Evolutionary conservation across 352 stramenopile species (phyloP).

Genomic region (Nothophytophthora sp.): DNA sequence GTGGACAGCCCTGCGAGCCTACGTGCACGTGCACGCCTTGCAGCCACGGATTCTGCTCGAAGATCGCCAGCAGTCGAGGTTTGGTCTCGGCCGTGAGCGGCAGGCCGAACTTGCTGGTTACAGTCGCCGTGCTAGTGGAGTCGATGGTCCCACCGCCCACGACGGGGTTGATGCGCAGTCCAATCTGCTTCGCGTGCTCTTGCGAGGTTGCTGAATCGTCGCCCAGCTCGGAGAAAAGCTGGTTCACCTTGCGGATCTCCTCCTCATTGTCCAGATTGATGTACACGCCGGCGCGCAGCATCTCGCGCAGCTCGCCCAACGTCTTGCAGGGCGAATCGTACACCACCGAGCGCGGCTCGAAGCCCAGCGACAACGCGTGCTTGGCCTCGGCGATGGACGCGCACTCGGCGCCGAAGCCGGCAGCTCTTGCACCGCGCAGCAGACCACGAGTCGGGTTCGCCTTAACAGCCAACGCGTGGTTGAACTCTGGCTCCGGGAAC

Average conservation of each 20-base stretch:
- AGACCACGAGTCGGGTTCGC: slow-evolving; percentile 72
- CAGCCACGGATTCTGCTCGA: slow-evolving; percentile 78
- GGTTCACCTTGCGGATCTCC: slow-evolving; percentile 82
- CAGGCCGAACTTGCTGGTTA: slow-evolving; percentile 92
- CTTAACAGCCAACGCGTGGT: slow-evolving; percentile 80
- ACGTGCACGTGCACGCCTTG: slow-evolving; percentile 90
- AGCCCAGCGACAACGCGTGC: slow-evolving; percentile 75
- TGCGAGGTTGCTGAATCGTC: slow-evolving; percentile 17
- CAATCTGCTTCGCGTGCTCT: slow-evolving; percentile 63
- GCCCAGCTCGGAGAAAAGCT: slow-evolving; percentile 50
- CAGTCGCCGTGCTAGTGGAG: slow-evolving; percentile 83
- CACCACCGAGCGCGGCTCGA: slow-evolving; percentile 74
- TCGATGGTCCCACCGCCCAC: slow-evolving; percentile 88
- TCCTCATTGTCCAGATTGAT: slow-evolving; percentile 94
- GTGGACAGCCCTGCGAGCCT: slow-evolving; percentile 85
- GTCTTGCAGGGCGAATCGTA: slow-evolving; percentile 95
- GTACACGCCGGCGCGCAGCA: slow-evolving; percentile 80
- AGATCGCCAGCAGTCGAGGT: slow-evolving; percentile 55
- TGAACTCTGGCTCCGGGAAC: slow-evolving; percentile 70
- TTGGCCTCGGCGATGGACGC: slow-evolving; percentile 83
- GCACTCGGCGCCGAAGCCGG: slow-evolving; percentile 77
- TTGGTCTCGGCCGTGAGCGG: slow-evolving; percentile 61
- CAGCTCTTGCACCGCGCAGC: slow-evolving; percentile 46
- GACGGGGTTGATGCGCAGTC: slow-evolving; percentile 92
- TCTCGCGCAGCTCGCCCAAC: slow-evolving; percentile 69